A percentile compares a stretch with the other conserved stretches of the same genome.
These are phyloP conservation scores for Sarocladiaceae sp. DNA, from an alignment of 2,329 filamentous ascomycete genomes.

Conservation along the genomic window DNA sequence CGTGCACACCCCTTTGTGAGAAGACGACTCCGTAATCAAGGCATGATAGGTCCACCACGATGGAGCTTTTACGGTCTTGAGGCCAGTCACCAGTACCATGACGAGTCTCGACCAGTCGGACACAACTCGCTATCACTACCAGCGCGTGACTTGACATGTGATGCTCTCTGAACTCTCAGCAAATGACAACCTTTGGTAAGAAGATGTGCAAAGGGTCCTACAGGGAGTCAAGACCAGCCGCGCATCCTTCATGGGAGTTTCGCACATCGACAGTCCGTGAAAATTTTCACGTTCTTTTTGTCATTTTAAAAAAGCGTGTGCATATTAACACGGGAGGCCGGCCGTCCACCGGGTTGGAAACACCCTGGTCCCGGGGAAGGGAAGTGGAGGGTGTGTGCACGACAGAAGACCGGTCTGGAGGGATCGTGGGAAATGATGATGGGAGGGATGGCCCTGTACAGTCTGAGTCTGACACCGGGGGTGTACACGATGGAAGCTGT, in stretches of 20 bases:
- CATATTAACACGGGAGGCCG: conserved; percentile 6
- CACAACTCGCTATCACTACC: not conserved
- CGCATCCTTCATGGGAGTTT: not conserved
- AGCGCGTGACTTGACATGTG: not conserved
- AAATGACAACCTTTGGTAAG: too few relatives aligned
- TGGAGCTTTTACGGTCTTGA: not conserved
- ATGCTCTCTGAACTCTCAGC: too few relatives aligned
- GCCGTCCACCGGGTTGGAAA: not conserved
- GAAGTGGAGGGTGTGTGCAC: conserved; percentile 2
- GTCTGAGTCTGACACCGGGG: conserved; percentile 9
- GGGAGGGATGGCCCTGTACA: not conserved
- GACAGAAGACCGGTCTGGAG: not conserved
- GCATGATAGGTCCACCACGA: not conserved
- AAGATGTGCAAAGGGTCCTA: not conserved
- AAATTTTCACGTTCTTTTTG: conserved; percentile 2
- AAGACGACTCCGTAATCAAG: not conserved
- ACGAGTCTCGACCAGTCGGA: too few relatives aligned
- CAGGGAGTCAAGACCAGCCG: too few relatives aligned
- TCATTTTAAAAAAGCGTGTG: conserved; percentile 3
- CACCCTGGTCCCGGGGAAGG: conserved; percentile 5
- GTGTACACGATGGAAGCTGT: too few relatives aligned
- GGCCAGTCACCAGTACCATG: too few relatives aligned
- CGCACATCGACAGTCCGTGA: not conserved
- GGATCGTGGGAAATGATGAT: conserved; percentile 9
- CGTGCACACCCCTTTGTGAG: not conserved